phyloP scores from a whole-genome alignment of 345 rosid genomes.

The Arabis hirsuta region DNA sequence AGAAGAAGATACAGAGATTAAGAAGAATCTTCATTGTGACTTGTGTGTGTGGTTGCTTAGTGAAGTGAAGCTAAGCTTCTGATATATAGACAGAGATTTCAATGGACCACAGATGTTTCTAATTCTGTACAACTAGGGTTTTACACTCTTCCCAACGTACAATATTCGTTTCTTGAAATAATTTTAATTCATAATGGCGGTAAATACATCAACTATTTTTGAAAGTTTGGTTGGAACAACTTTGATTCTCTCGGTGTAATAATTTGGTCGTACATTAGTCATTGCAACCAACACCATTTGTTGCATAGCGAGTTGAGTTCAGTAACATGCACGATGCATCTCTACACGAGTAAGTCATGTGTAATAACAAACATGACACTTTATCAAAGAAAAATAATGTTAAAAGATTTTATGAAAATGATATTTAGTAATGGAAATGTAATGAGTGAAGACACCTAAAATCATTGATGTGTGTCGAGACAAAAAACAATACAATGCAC shows the following conservation, averaged over 20 bases:
- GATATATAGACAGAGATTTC: slow-evolving; percentile 22
- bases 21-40: slow-evolving; percentile 37
- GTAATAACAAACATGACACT: background rate
- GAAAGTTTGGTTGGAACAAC: background rate
- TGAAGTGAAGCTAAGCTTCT: background rate
- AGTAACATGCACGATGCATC: background rate
- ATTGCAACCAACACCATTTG: background rate
- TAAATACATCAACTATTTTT: background rate
- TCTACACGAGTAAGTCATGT: no score
- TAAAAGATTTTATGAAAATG: background rate
- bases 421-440: background rate
- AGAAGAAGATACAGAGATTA: slow-evolving; percentile 19
- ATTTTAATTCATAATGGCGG: background rate
- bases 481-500: background rate
- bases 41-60: background rate
- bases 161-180: background rate
- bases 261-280: background rate
- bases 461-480: background rate
- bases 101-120: slow-evolving; percentile 34
- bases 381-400: background rate
- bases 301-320: slow-evolving; percentile 10
- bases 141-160: slow-evolving; percentile 32
- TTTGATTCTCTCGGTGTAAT: background rate
- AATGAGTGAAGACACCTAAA: background rate
- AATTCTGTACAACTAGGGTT: background rate